Base-by-base conservation (phyloP, 257 asterid genomes). In the Solanum paucissectum region DNA sequence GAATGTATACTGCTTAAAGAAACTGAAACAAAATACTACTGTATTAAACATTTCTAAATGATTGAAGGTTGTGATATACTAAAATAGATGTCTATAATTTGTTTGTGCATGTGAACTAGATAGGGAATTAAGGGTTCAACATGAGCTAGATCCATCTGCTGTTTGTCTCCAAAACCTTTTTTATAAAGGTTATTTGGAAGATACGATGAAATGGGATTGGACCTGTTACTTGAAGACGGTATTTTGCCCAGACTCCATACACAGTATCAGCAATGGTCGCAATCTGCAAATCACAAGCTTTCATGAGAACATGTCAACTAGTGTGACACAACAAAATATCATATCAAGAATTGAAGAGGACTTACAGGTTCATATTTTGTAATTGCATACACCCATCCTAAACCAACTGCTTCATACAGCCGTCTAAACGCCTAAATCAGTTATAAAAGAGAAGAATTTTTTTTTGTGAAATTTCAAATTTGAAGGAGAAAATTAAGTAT, bases 321-420 rank as follows among this genome's bases (percentile, higher is more conserved):
- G 21, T 21, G 69, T 23, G 8, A 62, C 27, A 81, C 85, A 81
- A 46, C 11, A 29, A 44, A 13, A 13, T 49, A 14, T 27, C 2
- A 49, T 0, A 81, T 6, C 4, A 2, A 8, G 10, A 81, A 8
- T 81, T 46, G 4, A 46, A 46, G 79, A 42, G 66, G 62, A 90
- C 98, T 93, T 91, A 95, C 99, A 36, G 98, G 97, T 90, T 95
- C 96, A 66, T 94, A 96, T 94, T 95, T 96, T 72, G 99, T 94
- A 68, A 96, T 88, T 60, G 98, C 98, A 27, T 95, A 96, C 23
- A 96, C 95, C 98, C 99, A 96, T 88, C 99, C 99, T 88, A 96
- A 90, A 55, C 92, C 98, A 82, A 95, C 98, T 42, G 91, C 97
- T 89, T 96, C 99, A 83, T 96, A 95, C 4, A 95, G 93, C 87